phyloP scores from a whole-genome alignment of 1,284 basidiomycete species.

The Paramarasmius palmivorus region DNA sequence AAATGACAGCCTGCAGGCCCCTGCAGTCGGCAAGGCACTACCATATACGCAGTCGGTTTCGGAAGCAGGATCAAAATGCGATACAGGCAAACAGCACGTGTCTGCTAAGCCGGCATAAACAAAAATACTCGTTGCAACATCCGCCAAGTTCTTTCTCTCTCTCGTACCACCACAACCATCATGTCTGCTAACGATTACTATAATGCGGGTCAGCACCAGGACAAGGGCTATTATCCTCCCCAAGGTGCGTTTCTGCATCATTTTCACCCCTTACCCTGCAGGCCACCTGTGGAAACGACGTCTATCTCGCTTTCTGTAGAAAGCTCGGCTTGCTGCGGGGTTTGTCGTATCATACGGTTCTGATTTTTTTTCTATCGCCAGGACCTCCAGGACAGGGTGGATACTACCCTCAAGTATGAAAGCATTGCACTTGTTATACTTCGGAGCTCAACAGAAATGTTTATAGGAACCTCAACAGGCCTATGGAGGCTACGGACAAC shows the following conservation, averaged over 20 bases:
- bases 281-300: background rate
- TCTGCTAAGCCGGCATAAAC: background rate
- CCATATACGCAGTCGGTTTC: too few species aligned
- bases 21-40: too few species aligned
- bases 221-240: constrained; percentile 62
- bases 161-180: constrained; percentile 21
- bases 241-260: constrained; percentile 44
- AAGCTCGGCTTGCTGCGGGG: background rate
- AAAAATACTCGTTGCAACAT: background rate
- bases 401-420: constrained; percentile 68
- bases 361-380: constrained; percentile 24
- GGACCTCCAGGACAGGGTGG: constrained; percentile 65
- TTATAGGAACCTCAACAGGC: constrained; percentile 64
- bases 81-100: too few species aligned
- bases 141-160: constrained; percentile 7
- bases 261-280: background rate
- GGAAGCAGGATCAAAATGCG: too few species aligned
- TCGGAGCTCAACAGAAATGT: background rate
- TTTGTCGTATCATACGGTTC: background rate
- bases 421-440: too few species aligned
- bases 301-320: background rate
- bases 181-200: constrained; percentile 83
- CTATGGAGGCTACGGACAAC: constrained; percentile 47
- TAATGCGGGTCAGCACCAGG: constrained; percentile 46
- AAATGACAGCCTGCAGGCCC: too few species aligned